Percentiles rank a stretch among this genome's conserved stretches.
phyloP scores from a whole-genome alignment of 2,329 filamentous ascomycete species.

The Exophiala calicioides region DNA sequence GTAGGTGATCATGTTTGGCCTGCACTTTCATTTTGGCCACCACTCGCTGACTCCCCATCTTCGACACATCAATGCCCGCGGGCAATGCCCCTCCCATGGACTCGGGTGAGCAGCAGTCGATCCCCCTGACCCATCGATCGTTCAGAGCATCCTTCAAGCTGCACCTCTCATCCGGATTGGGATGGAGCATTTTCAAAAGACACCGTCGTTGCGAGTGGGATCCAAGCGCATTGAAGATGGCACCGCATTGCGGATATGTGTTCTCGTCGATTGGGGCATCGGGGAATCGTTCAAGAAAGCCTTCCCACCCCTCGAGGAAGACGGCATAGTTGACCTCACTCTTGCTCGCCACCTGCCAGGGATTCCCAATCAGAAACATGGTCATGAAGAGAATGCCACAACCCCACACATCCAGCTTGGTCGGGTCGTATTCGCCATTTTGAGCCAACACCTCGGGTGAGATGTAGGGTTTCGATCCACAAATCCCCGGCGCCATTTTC shows the following conservation, averaged over 20 bases:
- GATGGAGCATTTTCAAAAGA: constrained; percentile 79
- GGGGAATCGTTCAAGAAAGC: constrained; percentile 54
- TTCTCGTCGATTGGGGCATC: constrained; percentile 52
- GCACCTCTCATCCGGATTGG: constrained; percentile 69
- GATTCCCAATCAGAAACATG: constrained; percentile 68
- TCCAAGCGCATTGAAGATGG: constrained; percentile 66
- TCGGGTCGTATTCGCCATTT: constrained; percentile 68
- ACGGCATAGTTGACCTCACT: constrained; percentile 62
- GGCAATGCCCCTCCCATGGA: constrained; percentile 59
- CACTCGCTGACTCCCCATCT: constrained; percentile 30
- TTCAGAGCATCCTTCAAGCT: constrained; percentile 68
- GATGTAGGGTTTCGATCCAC: constrained; percentile 83
- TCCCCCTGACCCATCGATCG: constrained; percentile 70
- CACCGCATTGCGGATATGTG: constrained; percentile 65
- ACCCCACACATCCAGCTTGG: constrained; percentile 82
- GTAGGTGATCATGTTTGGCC: constrained; percentile 38
- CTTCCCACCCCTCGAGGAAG: constrained; percentile 68
- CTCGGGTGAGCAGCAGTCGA: constrained; percentile 78
- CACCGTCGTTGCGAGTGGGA: constrained; percentile 69
- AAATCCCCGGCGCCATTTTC: constrained; percentile 72
- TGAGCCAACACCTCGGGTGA: constrained; percentile 80
- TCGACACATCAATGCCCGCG: constrained; percentile 32
- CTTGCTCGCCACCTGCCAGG: constrained; percentile 71
- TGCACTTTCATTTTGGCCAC: constrained; percentile 34
- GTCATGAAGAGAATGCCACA: constrained; percentile 80